Percentiles rank a stretch among this genome's conserved stretches.
Conservation (phyloP, 148 eudicot genomes). For the Drosera capensis region DNA sequence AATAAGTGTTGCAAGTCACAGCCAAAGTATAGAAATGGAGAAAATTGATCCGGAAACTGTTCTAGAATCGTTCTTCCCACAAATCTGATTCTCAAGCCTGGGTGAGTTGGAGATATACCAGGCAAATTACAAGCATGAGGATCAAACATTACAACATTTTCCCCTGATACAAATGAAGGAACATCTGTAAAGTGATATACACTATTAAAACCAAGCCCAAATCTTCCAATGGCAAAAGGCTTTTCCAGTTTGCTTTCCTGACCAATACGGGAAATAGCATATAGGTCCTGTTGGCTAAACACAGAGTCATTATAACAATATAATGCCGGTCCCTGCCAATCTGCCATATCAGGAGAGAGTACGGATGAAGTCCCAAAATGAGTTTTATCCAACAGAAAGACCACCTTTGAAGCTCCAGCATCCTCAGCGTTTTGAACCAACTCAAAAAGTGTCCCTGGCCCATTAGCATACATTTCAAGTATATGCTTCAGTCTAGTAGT, state of each 20-base stretch:
- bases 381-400: slow-evolving; percentile 78
- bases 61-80: slow-evolving; percentile 76
- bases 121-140: slow-evolving; percentile 97
- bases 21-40: slow-evolving; percentile 88
- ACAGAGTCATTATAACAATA: slow-evolving; percentile 93
- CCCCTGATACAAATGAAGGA: slow-evolving; percentile 94
- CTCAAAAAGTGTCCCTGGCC: slow-evolving; percentile 93
- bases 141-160: slow-evolving; percentile 95
- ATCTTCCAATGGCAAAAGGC: slow-evolving; percentile 96
- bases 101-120: slow-evolving; percentile 95
- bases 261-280: slow-evolving; percentile 96
- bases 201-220: slow-evolving; percentile 96
- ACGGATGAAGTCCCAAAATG: slow-evolving; percentile 91
- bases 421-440: slow-evolving; percentile 98
- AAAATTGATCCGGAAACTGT: slow-evolving; percentile 98
- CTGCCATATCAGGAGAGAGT: slow-evolving; percentile 98
- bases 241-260: slow-evolving; percentile 97
- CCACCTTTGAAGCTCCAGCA: slow-evolving; percentile 91
- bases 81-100: slow-evolving; percentile 89
- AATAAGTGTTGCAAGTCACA: slow-evolving; percentile 78
- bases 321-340: slow-evolving; percentile 98
- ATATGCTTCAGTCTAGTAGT: slow-evolving; percentile 94
- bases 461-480: slow-evolving; percentile 99
- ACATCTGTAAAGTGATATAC: slow-evolving; percentile 95
- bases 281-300: slow-evolving; percentile 85